phyloP scores from a whole-genome alignment of 2,329 filamentous ascomycete genomes.

The Simplicillium sp. region DNA sequence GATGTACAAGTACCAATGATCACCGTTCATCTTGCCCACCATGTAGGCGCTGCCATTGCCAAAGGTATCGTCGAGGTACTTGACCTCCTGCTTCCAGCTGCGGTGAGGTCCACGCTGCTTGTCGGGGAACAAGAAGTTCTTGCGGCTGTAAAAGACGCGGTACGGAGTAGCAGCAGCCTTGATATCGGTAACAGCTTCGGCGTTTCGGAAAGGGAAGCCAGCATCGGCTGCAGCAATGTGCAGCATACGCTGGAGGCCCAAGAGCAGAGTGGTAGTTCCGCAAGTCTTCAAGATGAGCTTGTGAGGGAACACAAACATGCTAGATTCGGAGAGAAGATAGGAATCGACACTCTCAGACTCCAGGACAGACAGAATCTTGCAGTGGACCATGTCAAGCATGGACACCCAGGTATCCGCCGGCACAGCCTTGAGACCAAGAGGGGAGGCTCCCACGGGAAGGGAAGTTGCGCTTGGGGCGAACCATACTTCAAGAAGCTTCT shows the following conservation, averaged over 20 bases:
- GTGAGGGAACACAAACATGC: slow-evolving; percentile 99
- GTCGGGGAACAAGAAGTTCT: slow-evolving; percentile 95
- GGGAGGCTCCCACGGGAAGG: slow-evolving; percentile 60
- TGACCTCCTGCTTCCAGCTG: slow-evolving; percentile 96
- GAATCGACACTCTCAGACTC: slow-evolving; percentile 91
- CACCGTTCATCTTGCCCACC: slow-evolving; percentile 99
- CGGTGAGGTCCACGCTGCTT: slow-evolving; percentile 89
- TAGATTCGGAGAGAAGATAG: slow-evolving; percentile 94
- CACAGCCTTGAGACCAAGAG: slow-evolving; percentile 78
- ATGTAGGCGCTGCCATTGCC: slow-evolving; percentile 92
- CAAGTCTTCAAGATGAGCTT: slow-evolving; percentile 99
- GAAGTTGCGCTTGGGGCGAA: slow-evolving; percentile 73
- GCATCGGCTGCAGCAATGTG: slow-evolving; percentile 83
- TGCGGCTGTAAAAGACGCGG: slow-evolving; percentile 96
- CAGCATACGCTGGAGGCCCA: slow-evolving; percentile 80
- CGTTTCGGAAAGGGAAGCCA: slow-evolving; percentile 77
- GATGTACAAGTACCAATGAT: slow-evolving; percentile 98
- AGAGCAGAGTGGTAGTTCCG: slow-evolving; percentile 87
- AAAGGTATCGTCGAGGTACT: slow-evolving; percentile 85
- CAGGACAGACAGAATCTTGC: slow-evolving; percentile 92
- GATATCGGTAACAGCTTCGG: slow-evolving; percentile 55
- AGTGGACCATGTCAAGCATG: slow-evolving; percentile 97
- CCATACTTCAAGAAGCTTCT: slow-evolving; percentile 98
- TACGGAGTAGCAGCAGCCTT: slow-evolving; percentile 77
- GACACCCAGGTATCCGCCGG: slow-evolving; percentile 80